Conservation (phyloP, 1,139 yeast genomes). For the Scheffersomyces insectosa region DNA sequence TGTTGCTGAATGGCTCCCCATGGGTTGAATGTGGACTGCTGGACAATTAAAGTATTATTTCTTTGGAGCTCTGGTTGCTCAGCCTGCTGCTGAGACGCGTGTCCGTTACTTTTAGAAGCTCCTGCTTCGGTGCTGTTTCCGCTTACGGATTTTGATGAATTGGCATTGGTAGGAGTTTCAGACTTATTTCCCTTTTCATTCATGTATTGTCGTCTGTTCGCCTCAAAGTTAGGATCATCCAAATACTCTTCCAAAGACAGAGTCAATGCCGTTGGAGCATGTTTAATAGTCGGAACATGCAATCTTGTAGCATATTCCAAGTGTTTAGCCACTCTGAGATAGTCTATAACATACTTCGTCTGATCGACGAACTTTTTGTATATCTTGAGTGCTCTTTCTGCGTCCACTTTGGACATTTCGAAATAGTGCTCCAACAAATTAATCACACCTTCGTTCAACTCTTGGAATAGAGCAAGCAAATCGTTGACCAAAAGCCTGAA, state of each 20-base stretch:
- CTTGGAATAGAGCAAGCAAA: constrained; percentile 79
- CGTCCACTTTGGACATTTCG: constrained; percentile 85
- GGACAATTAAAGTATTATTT: constrained; percentile 35
- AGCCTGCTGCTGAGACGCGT: constrained; percentile 4
- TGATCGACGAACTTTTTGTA: constrained; percentile 84
- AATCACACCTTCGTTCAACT: constrained; percentile 91
- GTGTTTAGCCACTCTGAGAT: constrained; percentile 85
- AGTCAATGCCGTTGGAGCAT: constrained; percentile 93
- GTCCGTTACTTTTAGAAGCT: not conserved
- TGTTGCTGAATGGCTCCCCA: constrained; percentile 32
- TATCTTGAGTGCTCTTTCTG: constrained; percentile 79
- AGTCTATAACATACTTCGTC: constrained; percentile 85
- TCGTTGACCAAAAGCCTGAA: constrained; percentile 88
- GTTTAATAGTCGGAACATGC: constrained; percentile 93
- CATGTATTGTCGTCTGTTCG: constrained; percentile 74
- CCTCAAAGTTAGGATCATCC: constrained; percentile 81
- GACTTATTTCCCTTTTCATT: constrained; percentile 60
- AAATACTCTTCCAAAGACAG: constrained; percentile 85
- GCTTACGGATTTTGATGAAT: too few species aligned
- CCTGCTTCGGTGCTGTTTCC: too few species aligned
- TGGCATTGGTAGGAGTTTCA: constrained; percentile 16
- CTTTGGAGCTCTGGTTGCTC: constrained; percentile 19
- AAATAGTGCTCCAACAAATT: constrained; percentile 90
- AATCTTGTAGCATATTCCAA: constrained; percentile 83
- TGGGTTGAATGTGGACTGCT: constrained; percentile 47